These are phyloP conservation scores for Eimeria sp. DNA, from an alignment of 169 alveolate genomes.

Conservation along the genomic window DNA sequence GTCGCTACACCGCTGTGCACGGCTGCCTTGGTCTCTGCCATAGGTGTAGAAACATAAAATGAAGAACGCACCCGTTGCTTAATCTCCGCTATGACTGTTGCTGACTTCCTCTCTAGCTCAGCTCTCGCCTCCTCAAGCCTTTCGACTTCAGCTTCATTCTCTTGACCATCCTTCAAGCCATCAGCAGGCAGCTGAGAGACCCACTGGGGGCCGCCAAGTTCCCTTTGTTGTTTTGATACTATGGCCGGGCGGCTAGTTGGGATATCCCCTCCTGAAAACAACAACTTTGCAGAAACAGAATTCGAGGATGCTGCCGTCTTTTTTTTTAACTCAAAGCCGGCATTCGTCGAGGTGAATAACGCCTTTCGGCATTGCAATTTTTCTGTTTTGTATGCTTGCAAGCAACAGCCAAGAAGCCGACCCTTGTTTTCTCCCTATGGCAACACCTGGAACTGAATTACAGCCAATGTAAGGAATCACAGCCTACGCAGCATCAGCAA, in stretches of 20 bases:
- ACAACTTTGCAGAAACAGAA: neutral
- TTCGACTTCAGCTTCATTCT: neutral
- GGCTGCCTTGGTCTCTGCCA: neutral
- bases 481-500: neutral
- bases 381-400: neutral
- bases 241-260: neutral
- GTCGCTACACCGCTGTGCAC: neutral
- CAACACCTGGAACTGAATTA: neutral
- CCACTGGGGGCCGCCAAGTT: neutral
- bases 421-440: neutral
- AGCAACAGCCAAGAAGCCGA: neutral
- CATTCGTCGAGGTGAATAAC: neutral
- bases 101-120: conserved; percentile 6
- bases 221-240: conserved; percentile 8
- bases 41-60: neutral
- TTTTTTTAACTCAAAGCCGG: neutral
- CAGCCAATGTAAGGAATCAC: neutral
- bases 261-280: neutral
- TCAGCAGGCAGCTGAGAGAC: conserved; percentile 58
- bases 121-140: conserved; percentile 48
- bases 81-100: conserved; percentile 38
- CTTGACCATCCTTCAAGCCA: conserved; percentile 22
- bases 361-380: neutral
- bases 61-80: conserved; percentile 25
- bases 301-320: neutral